Conservation (phyloP, 1,284 basidiomycete species). For the Fomitopsis betulina region DNA sequence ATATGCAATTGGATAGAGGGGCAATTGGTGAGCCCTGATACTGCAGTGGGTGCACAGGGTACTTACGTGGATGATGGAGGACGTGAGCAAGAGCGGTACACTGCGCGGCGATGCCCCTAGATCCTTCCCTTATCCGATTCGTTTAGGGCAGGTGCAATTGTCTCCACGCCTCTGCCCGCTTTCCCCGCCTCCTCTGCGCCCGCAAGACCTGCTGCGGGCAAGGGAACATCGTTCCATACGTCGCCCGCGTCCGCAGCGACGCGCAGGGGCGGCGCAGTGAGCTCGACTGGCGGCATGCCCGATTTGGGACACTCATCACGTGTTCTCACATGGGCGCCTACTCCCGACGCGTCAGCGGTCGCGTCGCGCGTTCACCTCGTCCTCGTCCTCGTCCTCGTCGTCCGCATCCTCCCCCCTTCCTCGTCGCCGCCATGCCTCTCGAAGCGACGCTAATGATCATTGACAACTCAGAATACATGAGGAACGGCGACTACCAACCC, state of each 20-base stretch:
- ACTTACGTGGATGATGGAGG: conserved; percentile 23
- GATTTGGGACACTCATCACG: background rate
- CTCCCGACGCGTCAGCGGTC: conserved; percentile 9
- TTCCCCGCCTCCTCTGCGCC: background rate
- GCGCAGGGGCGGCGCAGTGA: background rate
- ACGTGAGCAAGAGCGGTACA: conserved; percentile 26
- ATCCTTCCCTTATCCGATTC: conserved; percentile 28
- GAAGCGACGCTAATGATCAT: conserved; percentile 93
- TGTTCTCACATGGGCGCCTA: background rate
- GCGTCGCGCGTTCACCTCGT: background rate
- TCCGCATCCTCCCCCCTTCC: conserved; percentile 42
- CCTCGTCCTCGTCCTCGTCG: background rate
- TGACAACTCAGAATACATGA: conserved; percentile 94
- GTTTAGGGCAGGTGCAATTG: conserved; percentile 26
- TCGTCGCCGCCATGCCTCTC: conserved; percentile 69
- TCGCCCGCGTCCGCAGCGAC: background rate
- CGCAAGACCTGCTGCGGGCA: background rate
- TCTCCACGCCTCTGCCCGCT: background rate
- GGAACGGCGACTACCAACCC: conserved; percentile 93
- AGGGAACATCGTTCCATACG: no score
- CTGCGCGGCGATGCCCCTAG: conserved; percentile 15
- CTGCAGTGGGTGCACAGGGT: conserved; percentile 1
- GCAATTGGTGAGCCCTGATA: conserved; percentile 2
- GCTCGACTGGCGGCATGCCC: background rate
- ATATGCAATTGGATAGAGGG: conserved; percentile 15